Evolutionary conservation across 257 asterid genomes (phyloP).

Genomic region (Pogostemon cablin): DNA sequence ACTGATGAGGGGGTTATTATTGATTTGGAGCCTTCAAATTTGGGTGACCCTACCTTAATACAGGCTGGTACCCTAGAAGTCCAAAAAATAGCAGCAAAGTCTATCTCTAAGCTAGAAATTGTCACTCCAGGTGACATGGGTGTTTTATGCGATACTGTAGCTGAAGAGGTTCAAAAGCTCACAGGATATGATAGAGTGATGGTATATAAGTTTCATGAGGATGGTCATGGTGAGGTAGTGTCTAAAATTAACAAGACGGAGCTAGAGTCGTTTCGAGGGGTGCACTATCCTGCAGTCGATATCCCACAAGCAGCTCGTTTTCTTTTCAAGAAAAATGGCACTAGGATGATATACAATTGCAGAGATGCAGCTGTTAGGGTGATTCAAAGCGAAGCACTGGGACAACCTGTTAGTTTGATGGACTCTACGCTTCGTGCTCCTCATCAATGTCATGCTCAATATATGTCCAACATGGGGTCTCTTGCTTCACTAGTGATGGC

Average conservation of each 20-base stretch:
- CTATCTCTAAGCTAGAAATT: constrained; percentile 55
- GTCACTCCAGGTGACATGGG: constrained; percentile 56
- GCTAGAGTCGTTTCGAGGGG: constrained; percentile 33
- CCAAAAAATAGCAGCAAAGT: constrained; percentile 55
- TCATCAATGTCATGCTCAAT: too few relatives aligned
- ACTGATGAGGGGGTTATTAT: constrained; percentile 62
- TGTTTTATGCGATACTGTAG: constrained; percentile 11
- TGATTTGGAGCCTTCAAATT: constrained; percentile 69
- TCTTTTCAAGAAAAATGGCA: too few relatives aligned
- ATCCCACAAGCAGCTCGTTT: too few relatives aligned
- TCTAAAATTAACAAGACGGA: constrained; percentile 59
- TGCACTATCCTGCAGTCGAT: too few relatives aligned
- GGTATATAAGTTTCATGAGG: constrained; percentile 66
- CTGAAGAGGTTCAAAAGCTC: constrained; percentile 17
- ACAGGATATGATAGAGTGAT: constrained; percentile 73
- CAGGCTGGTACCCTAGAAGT: constrained; percentile 59
- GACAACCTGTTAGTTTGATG: too few relatives aligned
- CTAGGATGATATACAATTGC: too few relatives aligned
- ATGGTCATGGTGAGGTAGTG: constrained; percentile 66
- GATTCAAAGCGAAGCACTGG: too few relatives aligned
- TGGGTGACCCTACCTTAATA: constrained; percentile 45
- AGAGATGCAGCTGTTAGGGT: too few relatives aligned
- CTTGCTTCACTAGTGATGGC: constrained; percentile 64
- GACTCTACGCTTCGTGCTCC: too few relatives aligned
- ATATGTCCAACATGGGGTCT: constrained; percentile 48